Conservation (phyloP, 1,284 basidiomycete genomes). For the Heliocybe sulcata region DNA sequence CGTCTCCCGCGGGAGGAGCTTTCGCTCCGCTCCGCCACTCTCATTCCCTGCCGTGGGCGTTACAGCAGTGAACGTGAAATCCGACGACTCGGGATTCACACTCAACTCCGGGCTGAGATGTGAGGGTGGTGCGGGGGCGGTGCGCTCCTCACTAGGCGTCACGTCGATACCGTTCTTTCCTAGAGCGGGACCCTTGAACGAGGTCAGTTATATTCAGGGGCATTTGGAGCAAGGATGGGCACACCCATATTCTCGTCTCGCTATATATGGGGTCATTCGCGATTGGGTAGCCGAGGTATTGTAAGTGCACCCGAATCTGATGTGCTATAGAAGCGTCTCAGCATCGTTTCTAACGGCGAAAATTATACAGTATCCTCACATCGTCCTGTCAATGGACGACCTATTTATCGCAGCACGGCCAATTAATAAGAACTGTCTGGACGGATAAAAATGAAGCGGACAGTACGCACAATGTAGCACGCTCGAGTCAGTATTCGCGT, state of each 20-base stretch:
- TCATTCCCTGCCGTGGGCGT: neutral
- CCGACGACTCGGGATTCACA: slow-evolving; percentile 27
- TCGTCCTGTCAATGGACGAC: slow-evolving; percentile 80
- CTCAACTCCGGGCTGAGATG: slow-evolving; percentile 31
- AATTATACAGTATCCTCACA: slow-evolving; percentile 44
- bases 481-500: slow-evolving; percentile 75
- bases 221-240: too few relatives aligned
- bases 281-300: slow-evolving; percentile 91
- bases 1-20: slow-evolving; percentile 70
- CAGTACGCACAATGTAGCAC: slow-evolving; percentile 76
- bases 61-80: neutral
- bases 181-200: slow-evolving; percentile 47
- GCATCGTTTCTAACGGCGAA: neutral
- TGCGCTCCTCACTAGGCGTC: slow-evolving; percentile 54
- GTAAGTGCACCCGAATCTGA: slow-evolving; percentile 93
- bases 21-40: slow-evolving; percentile 12
- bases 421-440: slow-evolving; percentile 2
- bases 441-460: neutral
- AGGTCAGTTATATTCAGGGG: too few relatives aligned
- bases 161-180: slow-evolving; percentile 83
- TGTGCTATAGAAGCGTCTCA: slow-evolving; percentile 51
- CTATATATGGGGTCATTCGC: slow-evolving; percentile 90
- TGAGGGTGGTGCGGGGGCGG: slow-evolving; percentile 55
- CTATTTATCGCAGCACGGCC: too few relatives aligned
- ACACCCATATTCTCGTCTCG: slow-evolving; percentile 74